These are phyloP conservation scores for Trametes cingulata DNA, from an alignment of 768 basidiomycete genomes.

Conservation along the genomic window DNA sequence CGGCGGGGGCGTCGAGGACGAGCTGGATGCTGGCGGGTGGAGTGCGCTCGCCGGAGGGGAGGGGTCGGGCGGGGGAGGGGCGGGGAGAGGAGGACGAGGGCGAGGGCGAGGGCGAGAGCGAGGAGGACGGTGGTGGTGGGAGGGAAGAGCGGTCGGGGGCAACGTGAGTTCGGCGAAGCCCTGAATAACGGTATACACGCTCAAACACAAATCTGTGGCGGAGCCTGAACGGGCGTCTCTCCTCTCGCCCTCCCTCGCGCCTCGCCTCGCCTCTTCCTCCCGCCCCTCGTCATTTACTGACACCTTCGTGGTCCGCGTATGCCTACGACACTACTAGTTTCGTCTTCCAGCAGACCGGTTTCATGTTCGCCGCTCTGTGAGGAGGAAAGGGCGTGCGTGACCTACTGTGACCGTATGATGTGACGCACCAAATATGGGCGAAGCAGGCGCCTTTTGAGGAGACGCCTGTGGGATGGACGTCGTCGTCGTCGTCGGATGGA, in stretches of 20 bases:
- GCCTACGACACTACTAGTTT: too few species aligned
- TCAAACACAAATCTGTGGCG: conserved; percentile 28
- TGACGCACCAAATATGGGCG: conserved; percentile 16
- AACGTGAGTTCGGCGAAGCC: conserved; percentile 27
- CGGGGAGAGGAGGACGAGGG: conserved; percentile 23
- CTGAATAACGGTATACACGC: conserved; percentile 26
- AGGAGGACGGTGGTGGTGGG: conserved; percentile 29
- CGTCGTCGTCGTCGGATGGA: background rate
- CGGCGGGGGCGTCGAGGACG: conserved; percentile 12
- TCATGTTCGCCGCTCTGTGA: background rate
- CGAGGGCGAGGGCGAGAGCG: too few species aligned
- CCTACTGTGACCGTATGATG: conserved; percentile 15
- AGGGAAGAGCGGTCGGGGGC: conserved; percentile 27
- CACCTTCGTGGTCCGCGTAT: too few species aligned
- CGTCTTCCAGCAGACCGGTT: background rate
- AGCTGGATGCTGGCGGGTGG: conserved; percentile 26
- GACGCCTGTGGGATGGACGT: too few species aligned
- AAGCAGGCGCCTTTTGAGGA: background rate
- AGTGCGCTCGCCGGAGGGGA: conserved; percentile 19
- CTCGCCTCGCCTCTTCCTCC: background rate
- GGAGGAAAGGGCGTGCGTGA: background rate
- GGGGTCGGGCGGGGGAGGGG: conserved; percentile 24
- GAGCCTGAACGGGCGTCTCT: conserved; percentile 22
- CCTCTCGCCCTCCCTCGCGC: background rate
- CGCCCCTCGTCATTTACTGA: too few species aligned